These are phyloP conservation scores for Metschnikowia cerradonensis DNA, from an alignment of 805 yeast species.

Conservation along the genomic window DNA sequence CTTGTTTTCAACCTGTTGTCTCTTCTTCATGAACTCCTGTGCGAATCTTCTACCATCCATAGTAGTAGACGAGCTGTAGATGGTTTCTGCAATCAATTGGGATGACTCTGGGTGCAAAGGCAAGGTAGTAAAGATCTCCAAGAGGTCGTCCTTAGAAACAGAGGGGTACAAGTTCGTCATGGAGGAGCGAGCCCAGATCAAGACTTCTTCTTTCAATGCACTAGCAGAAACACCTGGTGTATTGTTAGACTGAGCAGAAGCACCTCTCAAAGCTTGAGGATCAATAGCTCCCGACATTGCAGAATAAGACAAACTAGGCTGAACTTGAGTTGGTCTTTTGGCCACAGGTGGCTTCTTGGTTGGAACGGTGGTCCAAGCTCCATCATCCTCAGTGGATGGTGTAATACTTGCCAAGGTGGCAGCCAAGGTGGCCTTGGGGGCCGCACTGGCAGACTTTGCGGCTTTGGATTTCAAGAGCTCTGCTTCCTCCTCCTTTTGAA, in stretches of 20 bases:
- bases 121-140: constrained; percentile 73
- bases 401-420: constrained; percentile 28
- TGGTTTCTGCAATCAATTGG: constrained; percentile 88
- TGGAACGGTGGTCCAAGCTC: constrained; percentile 41
- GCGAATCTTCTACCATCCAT: constrained; percentile 97
- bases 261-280: constrained; percentile 37
- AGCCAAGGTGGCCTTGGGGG: constrained; percentile 32
- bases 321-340: constrained; percentile 18
- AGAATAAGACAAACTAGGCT: constrained; percentile 12
- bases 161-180: constrained; percentile 66
- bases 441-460: constrained; percentile 23
- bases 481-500: constrained; percentile 55
- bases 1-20: constrained; percentile 64
- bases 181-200: constrained; percentile 68
- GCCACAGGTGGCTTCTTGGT: constrained; percentile 35
- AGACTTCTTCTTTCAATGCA: constrained; percentile 50
- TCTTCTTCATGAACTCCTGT: constrained; percentile 76
- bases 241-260: constrained; percentile 29
- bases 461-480: constrained; percentile 27
- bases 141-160: constrained; percentile 72
- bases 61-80: constrained; percentile 80
- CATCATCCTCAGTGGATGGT: constrained; percentile 22
- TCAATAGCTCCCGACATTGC: constrained; percentile 23
- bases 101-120: constrained; percentile 72
- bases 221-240: constrained; percentile 19